These are phyloP conservation scores for Pseudocercospora fijiensis DNA, from an alignment of 2,329 filamentous ascomycete species.

Conservation along the genomic window DNA sequence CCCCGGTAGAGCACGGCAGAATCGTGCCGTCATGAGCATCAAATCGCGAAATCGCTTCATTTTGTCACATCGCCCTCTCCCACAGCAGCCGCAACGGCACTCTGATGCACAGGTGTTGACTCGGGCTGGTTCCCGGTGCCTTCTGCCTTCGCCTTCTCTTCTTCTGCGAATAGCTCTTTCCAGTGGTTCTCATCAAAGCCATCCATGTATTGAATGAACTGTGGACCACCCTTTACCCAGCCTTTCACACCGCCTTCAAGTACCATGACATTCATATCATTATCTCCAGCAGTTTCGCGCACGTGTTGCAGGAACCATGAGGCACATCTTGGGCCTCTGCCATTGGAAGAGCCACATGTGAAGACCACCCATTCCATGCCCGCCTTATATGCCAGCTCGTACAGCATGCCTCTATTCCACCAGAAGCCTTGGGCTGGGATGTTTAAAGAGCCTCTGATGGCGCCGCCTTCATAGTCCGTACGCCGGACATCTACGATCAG, in stretches of 20 bases:
- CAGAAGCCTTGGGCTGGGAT: conserved; percentile 51
- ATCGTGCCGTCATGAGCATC: background rate
- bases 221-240: conserved; percentile 45
- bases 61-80: background rate
- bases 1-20: background rate
- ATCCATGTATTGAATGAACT: conserved; percentile 43
- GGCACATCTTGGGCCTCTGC: conserved; percentile 38
- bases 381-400: conserved; percentile 46
- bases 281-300: conserved; percentile 37
- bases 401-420: conserved; percentile 47
- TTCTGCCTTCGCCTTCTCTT: conserved; percentile 23
- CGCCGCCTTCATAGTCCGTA: conserved; percentile 50
- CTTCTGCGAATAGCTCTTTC: conserved; percentile 40
- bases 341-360: conserved; percentile 44
- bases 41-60: background rate
- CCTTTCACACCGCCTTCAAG: conserved; percentile 48
- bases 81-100: background rate
- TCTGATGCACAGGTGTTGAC: background rate
- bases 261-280: conserved; percentile 44
- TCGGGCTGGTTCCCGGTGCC: background rate
- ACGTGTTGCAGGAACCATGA: conserved; percentile 41
- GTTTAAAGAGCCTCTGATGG: conserved; percentile 48
- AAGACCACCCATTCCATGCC: conserved; percentile 50
- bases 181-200: conserved; percentile 45
- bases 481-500: conserved; percentile 48